Evolutionary conservation across 2,329 filamentous ascomycete species (phyloP), one percentile per base, ranked within the genome.

Genomic region (Pestalotiopsis sp.): DNA sequence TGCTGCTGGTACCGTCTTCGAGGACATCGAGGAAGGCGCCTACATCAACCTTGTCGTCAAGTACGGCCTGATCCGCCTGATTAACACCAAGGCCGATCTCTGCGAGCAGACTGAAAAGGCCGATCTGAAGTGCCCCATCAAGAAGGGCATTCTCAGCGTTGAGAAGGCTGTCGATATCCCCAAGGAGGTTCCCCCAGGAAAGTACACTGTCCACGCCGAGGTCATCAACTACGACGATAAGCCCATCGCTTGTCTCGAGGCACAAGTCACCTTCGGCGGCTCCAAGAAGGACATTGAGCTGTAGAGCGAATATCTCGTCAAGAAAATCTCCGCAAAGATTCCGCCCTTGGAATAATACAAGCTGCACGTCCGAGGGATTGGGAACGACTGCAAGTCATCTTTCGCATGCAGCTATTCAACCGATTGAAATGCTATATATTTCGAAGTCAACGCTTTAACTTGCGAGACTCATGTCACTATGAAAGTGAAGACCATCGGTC

Each of bases 41-140:
- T 93, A 93, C 75, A 92, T 98, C 71, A 86, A 91, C 62, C 80
- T 99, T 56, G 88, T 91, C 73, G 95, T 99, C 83, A 98, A 97
- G 84, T 98, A 97, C 81, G 95, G 95, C 70, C 86, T 97, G 73
- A 98, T 99, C 80, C 93, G 90, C 67, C 88, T 99, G 72, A 90
- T 99, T 81, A 93, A 89, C 80, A 92, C 92, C 73, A 88, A 87
- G 73, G 90, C 91, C 76, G 92, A 97, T 78, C 88, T 98, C 49
- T 99, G 96, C 85, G 93, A 98, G 70, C 92, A 97, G 80, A 89
- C 97, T 73, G 85, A 88, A 79, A 94, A 98, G 74, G 93, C 98
- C 59, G 94, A 98, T 75, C 85, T 98, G 68, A 83, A 93, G 75
- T 99, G 96, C 82, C 96, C 96, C 63, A 87, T 99, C 69, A 85